Evolutionary conservation across 2,329 filamentous ascomycete species (phyloP), one percentile per base, ranked within the genome.

Genomic region (Diaporthe citrichinensis): DNA sequence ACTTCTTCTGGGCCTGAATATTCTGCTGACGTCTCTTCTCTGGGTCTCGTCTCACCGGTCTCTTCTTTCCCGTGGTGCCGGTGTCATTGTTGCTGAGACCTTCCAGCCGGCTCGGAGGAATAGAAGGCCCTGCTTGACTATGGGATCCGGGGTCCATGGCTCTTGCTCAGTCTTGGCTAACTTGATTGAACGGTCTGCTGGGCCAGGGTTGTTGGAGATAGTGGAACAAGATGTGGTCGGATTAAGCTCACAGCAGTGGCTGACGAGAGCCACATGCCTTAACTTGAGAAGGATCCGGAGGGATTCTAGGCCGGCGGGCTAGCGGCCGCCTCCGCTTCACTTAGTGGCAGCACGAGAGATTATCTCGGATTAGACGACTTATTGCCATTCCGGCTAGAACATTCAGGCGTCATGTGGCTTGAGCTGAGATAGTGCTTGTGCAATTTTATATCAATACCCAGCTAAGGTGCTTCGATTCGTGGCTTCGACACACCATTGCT

Each of bases 11-110:
- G 10, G 79, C 79, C 57, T 78, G 76, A 17, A 79, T 72, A 23
- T 80, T 80, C 73, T 80, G 79, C 51, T 76, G 78, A 9, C 79
- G 75, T 71, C 79, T 75, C 74, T 79, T 80, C 76, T 80, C 79
- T 23, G 78, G 78, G 36, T 79, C 78, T 1, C 78, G 76, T 28
- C 78, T 77, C 25, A 76, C 73, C 1, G 71, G 71, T 23, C 58
- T 79, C 62, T 74, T 74, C 74, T 76, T 78, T 23, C 62, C 68
- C 15, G 31, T 39, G 9, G 2, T 51, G 17, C 14, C 44, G 5
- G 53, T 58, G n/a, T 25, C 72, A 15, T 6, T 44, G 14, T 25
- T 31, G n/a, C 15, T 25, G 25, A 49, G 4, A 23, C 39, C n/a
- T 1, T 41, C n/a, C 1, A 28, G 17, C 34, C n/a, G 36, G 15